Evolutionary conservation across 2,329 filamentous ascomycete species (phyloP), one percentile per base, ranked within the genome.

Genomic region (Sarocladium kiliense): DNA sequence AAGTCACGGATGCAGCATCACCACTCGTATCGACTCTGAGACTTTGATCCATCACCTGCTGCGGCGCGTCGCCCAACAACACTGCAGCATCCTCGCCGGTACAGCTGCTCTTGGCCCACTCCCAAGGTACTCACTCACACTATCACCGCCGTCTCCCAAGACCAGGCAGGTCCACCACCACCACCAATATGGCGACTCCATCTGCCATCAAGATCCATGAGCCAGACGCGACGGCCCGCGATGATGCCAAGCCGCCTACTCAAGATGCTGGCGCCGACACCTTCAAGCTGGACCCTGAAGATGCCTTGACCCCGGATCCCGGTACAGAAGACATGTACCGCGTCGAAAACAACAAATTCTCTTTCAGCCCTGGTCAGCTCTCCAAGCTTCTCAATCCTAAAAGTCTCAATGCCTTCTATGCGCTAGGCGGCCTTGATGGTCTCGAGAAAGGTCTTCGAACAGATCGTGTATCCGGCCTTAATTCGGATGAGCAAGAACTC

Each of bases 351-450:
- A 89, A 88, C 67, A 82, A 78, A 44, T 91, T 91, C 62, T 88
- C 86, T 9, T 91, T 86, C 63, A 81, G 84, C 0, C 86, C 86
- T 11, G 89, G 88, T 23, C 87, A 89, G 62, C 72, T 90, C 67
- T 86, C 79, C 59, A 93, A 93, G 71, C 73, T 94, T 6, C 76
- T 91, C 53, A 92, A 92, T 60, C 89, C 89, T 1, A 94, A 94
- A 71, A 91, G 80, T 62, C 74, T 89, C 58, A 76, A 81, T 25
- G 89, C 88, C 3, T 91, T 92, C 58, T 84, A 87, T 61, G 87
- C 87, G 5, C 70, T 94, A 2, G 89, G 89, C 55, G 89, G 89
- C 50, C 67, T 93, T 5, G 74, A 72, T 9, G 89, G 89, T 2
- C 66, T 94, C 19, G 88, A 90, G 64, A 89, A 85, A 64, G 89